Evolutionary conservation across 176 grass and related monocot genomes (phyloP).

Genomic region (Cocos nucifera): DNA sequence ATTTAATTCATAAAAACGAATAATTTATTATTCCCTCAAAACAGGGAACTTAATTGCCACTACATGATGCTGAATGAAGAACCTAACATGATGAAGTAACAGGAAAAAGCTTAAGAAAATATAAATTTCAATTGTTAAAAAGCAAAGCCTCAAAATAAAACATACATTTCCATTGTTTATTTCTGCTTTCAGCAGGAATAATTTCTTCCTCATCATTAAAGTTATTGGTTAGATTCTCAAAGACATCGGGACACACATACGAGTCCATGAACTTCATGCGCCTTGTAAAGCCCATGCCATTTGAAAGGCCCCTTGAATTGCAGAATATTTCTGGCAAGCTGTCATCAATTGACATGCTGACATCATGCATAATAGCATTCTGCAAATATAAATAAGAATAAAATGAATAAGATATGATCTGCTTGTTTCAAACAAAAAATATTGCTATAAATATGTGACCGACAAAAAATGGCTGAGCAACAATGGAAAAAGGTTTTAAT

Average conservation of each 20-base stretch:
- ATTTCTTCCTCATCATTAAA: constrained; percentile 28
- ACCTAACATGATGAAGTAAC: too few species aligned
- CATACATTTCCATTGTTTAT: constrained; percentile 40
- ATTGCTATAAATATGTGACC: not conserved
- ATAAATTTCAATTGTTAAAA: too few species aligned
- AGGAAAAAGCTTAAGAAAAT: too few species aligned
- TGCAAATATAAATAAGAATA: constrained; percentile 12
- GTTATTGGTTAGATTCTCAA: constrained; percentile 25
- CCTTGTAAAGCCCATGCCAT: constrained; percentile 25
- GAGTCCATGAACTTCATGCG: constrained; percentile 22
- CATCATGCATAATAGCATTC: constrained; percentile 37
- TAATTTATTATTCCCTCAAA: too few species aligned
- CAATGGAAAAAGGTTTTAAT: too few species aligned
- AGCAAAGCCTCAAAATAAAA: not conserved
- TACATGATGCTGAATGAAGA: too few species aligned
- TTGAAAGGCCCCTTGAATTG: not conserved
- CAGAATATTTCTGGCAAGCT: constrained; percentile 18
- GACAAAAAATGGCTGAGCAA: too few species aligned
- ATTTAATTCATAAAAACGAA: too few species aligned
- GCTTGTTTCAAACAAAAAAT: too few species aligned
- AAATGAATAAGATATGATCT: too few species aligned
- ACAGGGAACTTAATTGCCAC: too few species aligned
- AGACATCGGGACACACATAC: constrained; percentile 18
- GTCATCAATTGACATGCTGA: constrained; percentile 28
- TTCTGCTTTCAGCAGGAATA: constrained; percentile 20